Conservation (phyloP, 2,329 filamentous ascomycete genomes). For the Aureobasidium zeae region DNA sequence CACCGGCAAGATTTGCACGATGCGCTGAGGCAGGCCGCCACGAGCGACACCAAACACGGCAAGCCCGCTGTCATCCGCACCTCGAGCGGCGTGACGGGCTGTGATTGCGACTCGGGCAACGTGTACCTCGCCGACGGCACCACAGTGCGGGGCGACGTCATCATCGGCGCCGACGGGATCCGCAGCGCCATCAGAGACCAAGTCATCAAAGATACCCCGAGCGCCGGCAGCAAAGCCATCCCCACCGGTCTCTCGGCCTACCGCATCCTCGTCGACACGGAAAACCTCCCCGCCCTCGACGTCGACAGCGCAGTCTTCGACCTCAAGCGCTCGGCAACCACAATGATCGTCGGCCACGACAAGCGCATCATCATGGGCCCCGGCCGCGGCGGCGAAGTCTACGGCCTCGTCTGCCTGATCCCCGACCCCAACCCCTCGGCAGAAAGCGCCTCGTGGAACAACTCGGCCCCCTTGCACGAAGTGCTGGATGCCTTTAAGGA, state of each 20-base stretch:
- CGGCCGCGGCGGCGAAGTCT: conserved; percentile 33
- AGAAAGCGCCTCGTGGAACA: conserved; percentile 34
- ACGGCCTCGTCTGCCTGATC: conserved; percentile 38
- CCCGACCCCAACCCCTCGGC: conserved; percentile 37
- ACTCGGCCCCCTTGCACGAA: conserved; percentile 29
- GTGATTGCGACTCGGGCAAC: conserved; percentile 21
- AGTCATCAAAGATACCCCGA: conserved; percentile 18
- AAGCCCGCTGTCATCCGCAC: conserved; percentile 24
- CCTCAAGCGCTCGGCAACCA: conserved; percentile 33
- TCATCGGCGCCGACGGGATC: conserved; percentile 34
- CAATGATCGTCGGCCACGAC: conserved; percentile 39
- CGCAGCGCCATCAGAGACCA: conserved; percentile 21
- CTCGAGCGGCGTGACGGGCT: conserved; percentile 21
- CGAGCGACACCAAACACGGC: conserved; percentile 19
- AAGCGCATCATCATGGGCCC: conserved; percentile 37
- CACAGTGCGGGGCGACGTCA: conserved; percentile 22
- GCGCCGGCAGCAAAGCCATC: conserved; percentile 19
- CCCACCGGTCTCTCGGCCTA: conserved; percentile 35
- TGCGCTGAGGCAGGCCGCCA: conserved; percentile 25
- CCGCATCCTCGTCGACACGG: conserved; percentile 28
- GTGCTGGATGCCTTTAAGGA: conserved; percentile 35
- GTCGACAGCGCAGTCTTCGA: conserved; percentile 24
- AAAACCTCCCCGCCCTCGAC: conserved; percentile 18
- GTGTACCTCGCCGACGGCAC: conserved; percentile 29
- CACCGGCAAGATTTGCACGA: conserved; percentile 36